A percentile compares a stretch with the other conserved stretches of the same genome.
phyloP scores from a whole-genome alignment of 108 stramenopile genomes.

The Stephanodiscus triporus region DNA sequence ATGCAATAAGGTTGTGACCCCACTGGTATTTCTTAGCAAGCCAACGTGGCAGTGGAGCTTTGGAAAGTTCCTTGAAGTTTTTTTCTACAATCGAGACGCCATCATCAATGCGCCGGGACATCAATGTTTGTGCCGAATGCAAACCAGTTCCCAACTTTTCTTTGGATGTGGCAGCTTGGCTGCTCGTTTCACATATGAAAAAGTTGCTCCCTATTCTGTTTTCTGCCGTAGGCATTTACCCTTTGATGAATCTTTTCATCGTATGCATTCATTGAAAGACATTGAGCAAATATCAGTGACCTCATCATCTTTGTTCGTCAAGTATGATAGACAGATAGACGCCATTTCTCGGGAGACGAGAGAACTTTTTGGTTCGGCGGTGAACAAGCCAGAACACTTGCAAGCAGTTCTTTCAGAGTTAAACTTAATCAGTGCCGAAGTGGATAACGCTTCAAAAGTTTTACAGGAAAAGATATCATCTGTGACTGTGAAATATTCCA shows the following conservation, averaged over 20 bases:
- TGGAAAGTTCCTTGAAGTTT: slow-evolving; percentile 95
- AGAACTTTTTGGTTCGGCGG: slow-evolving; percentile 68
- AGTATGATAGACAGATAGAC: slow-evolving; percentile 89
- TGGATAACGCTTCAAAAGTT: slow-evolving; percentile 80
- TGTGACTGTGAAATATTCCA: slow-evolving; percentile 64
- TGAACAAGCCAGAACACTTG: slow-evolving; percentile 78
- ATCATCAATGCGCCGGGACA: slow-evolving; percentile 75
- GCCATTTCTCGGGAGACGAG: slow-evolving; percentile 84
- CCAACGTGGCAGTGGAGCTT: slow-evolving; percentile 96
- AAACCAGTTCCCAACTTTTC: slow-evolving; percentile 80
- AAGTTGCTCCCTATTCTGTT: slow-evolving; percentile 81
- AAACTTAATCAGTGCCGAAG: slow-evolving; percentile 75
- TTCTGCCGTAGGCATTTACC: slow-evolving; percentile 83
- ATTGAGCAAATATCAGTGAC: slow-evolving; percentile 77
- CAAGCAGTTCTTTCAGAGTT: slow-evolving; percentile 85
- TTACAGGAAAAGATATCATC: slow-evolving; percentile 87
- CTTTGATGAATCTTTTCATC: slow-evolving; percentile 80
- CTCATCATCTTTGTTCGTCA: slow-evolving; percentile 78
- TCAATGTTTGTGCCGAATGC: slow-evolving; percentile 73
- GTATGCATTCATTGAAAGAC: slow-evolving; percentile 64
- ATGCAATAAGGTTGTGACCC: slow-evolving; percentile 87
- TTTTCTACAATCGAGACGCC: slow-evolving; percentile 92
- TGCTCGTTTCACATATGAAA: slow-evolving; percentile 90
- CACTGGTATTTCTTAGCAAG: slow-evolving; percentile 79
- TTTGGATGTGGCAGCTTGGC: slow-evolving; percentile 89